Conservation (phyloP, 2,329 filamentous ascomycete genomes). For the Pseudogymnoascus destructans region DNA sequence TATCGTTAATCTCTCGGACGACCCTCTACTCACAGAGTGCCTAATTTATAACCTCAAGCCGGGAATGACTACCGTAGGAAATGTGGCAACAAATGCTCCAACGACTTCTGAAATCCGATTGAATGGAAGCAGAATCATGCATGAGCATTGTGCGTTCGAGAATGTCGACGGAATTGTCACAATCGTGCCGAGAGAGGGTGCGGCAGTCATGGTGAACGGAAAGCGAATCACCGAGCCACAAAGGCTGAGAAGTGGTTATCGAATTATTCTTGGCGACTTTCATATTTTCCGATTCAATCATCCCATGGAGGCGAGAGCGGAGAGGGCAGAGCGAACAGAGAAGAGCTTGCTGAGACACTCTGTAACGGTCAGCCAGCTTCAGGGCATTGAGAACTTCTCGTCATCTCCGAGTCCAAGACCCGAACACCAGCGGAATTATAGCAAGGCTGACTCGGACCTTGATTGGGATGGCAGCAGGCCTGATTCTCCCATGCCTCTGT, state of each 20-base stretch:
- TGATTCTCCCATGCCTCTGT: slow-evolving; percentile 62
- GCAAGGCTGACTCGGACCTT: slow-evolving; percentile 60
- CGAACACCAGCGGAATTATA: slow-evolving; percentile 67
- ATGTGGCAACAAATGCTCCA: slow-evolving; percentile 69
- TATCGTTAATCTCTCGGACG: slow-evolving; percentile 92
- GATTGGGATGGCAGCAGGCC: slow-evolving; percentile 59
- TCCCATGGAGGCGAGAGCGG: slow-evolving; percentile 85
- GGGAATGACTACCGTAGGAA: slow-evolving; percentile 84
- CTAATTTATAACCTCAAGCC: slow-evolving; percentile 97
- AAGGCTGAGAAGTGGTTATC: slow-evolving; percentile 78
- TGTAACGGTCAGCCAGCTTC: slow-evolving; percentile 42
- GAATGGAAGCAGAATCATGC: slow-evolving; percentile 84
- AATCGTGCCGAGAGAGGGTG: slow-evolving; percentile 76
- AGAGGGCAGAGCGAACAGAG: slow-evolving; percentile 53
- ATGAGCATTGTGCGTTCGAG: slow-evolving; percentile 88
- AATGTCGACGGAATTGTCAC: slow-evolving; percentile 90
- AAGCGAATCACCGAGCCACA: slow-evolving; percentile 76
- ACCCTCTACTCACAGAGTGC: slow-evolving; percentile 86
- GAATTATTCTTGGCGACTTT: slow-evolving; percentile 93
- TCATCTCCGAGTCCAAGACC: slow-evolving; percentile 48
- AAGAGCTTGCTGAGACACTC: slow-evolving; percentile 81
- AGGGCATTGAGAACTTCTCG: slow-evolving; percentile 35
- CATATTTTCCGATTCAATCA: slow-evolving; percentile 99
- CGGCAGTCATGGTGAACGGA: slow-evolving; percentile 96
- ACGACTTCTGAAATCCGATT: slow-evolving; percentile 76